Conservation (phyloP, 192 early-diverging fungal species). For the Pilaira anomala region DNA sequence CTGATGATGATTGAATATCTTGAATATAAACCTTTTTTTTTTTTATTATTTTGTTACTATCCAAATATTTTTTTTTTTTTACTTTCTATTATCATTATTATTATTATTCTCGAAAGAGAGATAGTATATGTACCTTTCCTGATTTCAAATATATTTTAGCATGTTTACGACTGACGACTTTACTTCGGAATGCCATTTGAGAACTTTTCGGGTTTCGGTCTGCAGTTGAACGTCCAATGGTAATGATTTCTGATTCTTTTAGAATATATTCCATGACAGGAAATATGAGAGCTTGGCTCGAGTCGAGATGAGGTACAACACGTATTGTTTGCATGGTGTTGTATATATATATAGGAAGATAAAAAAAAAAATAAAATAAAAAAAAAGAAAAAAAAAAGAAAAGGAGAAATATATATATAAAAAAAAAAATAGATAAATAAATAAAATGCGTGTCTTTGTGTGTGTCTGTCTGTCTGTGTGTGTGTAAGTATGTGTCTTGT, state of each 20-base stretch:
- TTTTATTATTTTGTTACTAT: no score
- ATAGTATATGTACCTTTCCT: conserved; percentile 16
- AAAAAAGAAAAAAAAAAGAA: no score
- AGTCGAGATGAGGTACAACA: conserved; percentile 55
- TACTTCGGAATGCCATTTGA: conserved; percentile 70
- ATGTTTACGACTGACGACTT: conserved; percentile 82
- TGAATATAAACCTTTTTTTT: conserved; percentile 87
- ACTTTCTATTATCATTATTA: background rate
- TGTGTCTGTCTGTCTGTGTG: no score
- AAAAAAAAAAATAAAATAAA: no score
- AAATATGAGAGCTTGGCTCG: conserved; percentile 49
- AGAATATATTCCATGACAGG: conserved; percentile 47
- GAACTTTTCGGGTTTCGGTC: conserved; percentile 43
- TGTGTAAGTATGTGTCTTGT: no score
- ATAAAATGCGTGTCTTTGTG: no score
- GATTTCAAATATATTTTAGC: conserved; percentile 83
- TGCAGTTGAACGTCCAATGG: conserved; percentile 37
- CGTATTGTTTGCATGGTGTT: no score
- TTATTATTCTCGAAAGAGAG: background rate
- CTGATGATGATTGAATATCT: conserved; percentile 95
- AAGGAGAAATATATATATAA: no score
- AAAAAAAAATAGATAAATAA: no score
- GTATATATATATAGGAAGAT: no score
- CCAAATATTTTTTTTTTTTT: background rate
- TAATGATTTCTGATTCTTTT: conserved; percentile 19